These are phyloP conservation scores for Posidonia oceanica DNA, from an alignment of 116 monocot species.

Conservation along the genomic window DNA sequence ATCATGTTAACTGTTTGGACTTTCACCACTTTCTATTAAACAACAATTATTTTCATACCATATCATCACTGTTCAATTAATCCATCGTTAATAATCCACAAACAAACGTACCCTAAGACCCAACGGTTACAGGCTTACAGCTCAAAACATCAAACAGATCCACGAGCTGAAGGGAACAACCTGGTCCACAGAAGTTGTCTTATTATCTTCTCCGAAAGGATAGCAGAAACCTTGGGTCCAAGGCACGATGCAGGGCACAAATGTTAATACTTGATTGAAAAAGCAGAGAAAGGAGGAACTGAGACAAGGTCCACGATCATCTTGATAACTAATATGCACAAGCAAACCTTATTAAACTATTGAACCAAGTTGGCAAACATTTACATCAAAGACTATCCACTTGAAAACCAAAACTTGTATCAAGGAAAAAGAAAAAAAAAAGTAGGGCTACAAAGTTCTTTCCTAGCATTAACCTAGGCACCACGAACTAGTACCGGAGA, in stretches of 20 bases:
- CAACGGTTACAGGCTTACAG: neutral
- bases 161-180: neutral
- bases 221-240: neutral
- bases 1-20: too few relatives aligned
- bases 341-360: slow-evolving; percentile 3
- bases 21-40: too few relatives aligned
- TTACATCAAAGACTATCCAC: slow-evolving; percentile 5
- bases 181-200: neutral
- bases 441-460: neutral
- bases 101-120: too few relatives aligned
- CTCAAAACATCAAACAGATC: neutral
- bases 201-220: neutral
- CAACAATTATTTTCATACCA: too few relatives aligned
- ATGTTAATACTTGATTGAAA: neutral
- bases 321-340: slow-evolving; percentile 8
- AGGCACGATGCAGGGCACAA: neutral
- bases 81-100: too few relatives aligned
- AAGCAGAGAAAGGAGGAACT: neutral
- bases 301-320: neutral
- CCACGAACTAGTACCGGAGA: neutral
- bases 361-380: slow-evolving; percentile 1
- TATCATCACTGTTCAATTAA: too few relatives aligned
- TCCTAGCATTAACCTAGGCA: neutral
- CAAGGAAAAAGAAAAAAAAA: neutral
- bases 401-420: slow-evolving; percentile 5